A percentile compares a stretch with the other conserved stretches of the same genome.
These are phyloP conservation scores for Cyclotella choctawhatcheeana DNA, from an alignment of 108 stramenopile species.

Conservation along the genomic window DNA sequence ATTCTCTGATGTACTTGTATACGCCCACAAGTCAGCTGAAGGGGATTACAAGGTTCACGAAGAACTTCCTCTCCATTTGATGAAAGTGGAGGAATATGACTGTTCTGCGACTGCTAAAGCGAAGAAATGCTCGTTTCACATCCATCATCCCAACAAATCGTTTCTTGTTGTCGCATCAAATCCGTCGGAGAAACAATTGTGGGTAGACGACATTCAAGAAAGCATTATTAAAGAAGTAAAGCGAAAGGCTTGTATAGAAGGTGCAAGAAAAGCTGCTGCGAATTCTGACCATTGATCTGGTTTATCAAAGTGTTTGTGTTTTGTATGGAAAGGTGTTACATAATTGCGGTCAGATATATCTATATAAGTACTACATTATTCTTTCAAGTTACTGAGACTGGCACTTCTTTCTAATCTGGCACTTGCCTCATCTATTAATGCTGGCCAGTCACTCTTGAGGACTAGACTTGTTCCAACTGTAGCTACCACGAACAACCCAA, in stretches of 20 bases:
- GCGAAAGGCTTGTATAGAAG: constrained; percentile 48
- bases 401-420: not conserved
- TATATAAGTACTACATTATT: too few species aligned
- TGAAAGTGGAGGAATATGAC: constrained; percentile 83
- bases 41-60: constrained; percentile 78
- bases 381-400: not conserved
- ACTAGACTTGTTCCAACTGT: constrained; percentile 17
- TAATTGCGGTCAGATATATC: too few species aligned
- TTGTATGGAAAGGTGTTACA: too few species aligned
- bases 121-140: constrained; percentile 72
- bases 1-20: constrained; percentile 81
- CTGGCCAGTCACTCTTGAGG: constrained; percentile 39
- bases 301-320: too few species aligned
- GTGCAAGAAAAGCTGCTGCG: constrained; percentile 19
- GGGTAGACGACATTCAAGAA: constrained; percentile 64
- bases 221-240: constrained; percentile 50
- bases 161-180: constrained; percentile 78
- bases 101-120: constrained; percentile 36
- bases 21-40: constrained; percentile 48
- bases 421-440: constrained; percentile 24
- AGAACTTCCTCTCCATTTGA: constrained; percentile 82
- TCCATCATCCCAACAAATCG: constrained; percentile 93
- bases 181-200: constrained; percentile 55
- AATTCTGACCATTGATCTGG: not conserved
- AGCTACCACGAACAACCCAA: constrained; percentile 16